These are phyloP conservation scores for Alternaria solani DNA, from an alignment of 2,329 filamentous ascomycete species.

Conservation along the genomic window DNA sequence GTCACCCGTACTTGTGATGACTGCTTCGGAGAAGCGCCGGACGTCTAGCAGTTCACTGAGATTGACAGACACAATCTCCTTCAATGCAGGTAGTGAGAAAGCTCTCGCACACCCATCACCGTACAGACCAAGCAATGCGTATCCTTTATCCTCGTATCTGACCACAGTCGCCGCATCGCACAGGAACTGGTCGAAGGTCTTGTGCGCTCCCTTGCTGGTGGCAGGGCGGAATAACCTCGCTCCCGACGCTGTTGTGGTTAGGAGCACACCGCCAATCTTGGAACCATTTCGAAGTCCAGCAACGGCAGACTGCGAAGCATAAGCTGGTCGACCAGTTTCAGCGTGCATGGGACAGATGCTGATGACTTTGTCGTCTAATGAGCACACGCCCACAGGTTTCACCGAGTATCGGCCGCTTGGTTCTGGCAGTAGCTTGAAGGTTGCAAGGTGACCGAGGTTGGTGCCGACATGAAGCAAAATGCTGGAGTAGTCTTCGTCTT, in stretches of 20 bases:
- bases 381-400: conserved; percentile 72
- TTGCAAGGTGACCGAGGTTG: conserved; percentile 80
- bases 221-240: conserved; percentile 90
- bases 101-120: conserved; percentile 81
- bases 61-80: conserved; percentile 76
- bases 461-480: conserved; percentile 94
- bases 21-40: conserved; percentile 71
- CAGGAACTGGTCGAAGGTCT: conserved; percentile 82
- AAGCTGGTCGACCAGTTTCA: conserved; percentile 77
- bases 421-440: conserved; percentile 87
- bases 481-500: conserved; percentile 94
- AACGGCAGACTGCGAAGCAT: conserved; percentile 77
- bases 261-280: conserved; percentile 79
- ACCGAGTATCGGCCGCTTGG: conserved; percentile 73
- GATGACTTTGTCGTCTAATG: conserved; percentile 73
- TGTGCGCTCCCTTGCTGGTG: conserved; percentile 86
- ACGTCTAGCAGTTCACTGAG: conserved; percentile 75
- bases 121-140: conserved; percentile 83
- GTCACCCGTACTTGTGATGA: conserved; percentile 80
- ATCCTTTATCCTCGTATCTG: conserved; percentile 76
- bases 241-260: conserved; percentile 77
- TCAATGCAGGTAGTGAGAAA: conserved; percentile 86
- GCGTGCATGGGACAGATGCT: conserved; percentile 81
- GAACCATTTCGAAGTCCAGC: conserved; percentile 76
- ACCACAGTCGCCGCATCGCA: conserved; percentile 84